Base-by-base conservation (phyloP, 129 eudicot genomes). In the Calendula officinalis region DNA sequence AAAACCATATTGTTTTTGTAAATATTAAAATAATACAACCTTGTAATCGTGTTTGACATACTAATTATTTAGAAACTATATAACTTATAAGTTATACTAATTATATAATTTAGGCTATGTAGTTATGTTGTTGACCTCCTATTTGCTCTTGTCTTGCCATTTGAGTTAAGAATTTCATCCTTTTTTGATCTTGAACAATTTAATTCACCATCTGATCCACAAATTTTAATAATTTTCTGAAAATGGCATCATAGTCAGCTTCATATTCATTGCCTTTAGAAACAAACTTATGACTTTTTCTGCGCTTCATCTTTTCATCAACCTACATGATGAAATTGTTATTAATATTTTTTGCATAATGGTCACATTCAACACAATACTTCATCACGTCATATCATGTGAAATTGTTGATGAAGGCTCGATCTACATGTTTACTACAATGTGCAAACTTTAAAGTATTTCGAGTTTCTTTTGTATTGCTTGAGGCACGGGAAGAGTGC, bases 191-290 rank as follows among this genome's bases (percentile, higher is more conserved):
- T 60, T 35, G 76, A 77, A 58, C 70, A 62, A 74, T 78, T 82
- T 5, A 83, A 82, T 8, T 84, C 92, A 43, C 77, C 81, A 33
- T 82, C 89, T 38, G 92, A 71, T 75, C 81, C 67, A 42, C 64
- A 62, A 41, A 70, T 36, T 62, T 78, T 81, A 45, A 67, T 48
- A 49, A 66, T 10, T 48, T 74, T 30, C 46, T 73, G 64, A 61
- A 51, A 44, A 60, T 35, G 10, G 33, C 62, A 22, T 22, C 30
- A 22, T 22, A 22, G 30, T 22, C 30, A 22, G 30, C n/a, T 48
- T 45, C 78, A 66, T 50, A 37, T 74, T 57, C 62, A 41, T 58
- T 66, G 47, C 54, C 41, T 48, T 48, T 16, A 30, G 68, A 66
- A 57, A 74, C 68, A 59, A 56, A 16, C 30, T 73, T 56, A 61